These are phyloP conservation scores for Carallia pectinifolia DNA, from an alignment of 345 rosid species.

Conservation along the genomic window DNA sequence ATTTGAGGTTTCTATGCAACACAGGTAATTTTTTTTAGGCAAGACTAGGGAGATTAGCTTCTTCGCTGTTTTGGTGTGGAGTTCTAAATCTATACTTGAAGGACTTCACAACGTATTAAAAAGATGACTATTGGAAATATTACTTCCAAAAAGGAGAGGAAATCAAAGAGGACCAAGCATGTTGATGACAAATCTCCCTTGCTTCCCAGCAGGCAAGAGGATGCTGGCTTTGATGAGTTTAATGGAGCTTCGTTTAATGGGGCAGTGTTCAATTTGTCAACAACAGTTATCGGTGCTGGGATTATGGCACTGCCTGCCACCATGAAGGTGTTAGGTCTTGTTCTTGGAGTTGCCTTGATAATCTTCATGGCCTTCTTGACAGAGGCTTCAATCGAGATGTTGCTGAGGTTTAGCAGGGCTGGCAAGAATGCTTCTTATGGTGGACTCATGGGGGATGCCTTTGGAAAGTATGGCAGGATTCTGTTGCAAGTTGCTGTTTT, in stretches of 20 bases:
- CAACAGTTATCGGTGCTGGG: conserved; percentile 84
- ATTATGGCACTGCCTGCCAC: conserved; percentile 95
- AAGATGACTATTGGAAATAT: conserved; percentile 53
- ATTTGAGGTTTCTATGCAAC: background rate
- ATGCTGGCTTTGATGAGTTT: conserved; percentile 45
- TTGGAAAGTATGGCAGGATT: conserved; percentile 59
- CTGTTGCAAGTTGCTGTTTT: conserved; percentile 57
- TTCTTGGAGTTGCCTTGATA: conserved; percentile 58
- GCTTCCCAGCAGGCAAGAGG: conserved; percentile 41
- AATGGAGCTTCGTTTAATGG: conserved; percentile 80
- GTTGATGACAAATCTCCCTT: conserved; percentile 51
- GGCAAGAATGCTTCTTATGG: conserved; percentile 60
- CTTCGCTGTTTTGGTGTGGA: conserved; percentile 7
- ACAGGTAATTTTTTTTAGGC: background rate
- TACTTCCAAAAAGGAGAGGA: conserved; percentile 46
- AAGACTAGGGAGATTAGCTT: background rate
- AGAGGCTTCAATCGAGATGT: conserved; percentile 57
- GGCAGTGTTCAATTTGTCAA: conserved; percentile 78
- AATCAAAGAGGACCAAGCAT: conserved; percentile 39
- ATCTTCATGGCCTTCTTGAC: conserved; percentile 70
- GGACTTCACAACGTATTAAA: conserved; percentile 1
- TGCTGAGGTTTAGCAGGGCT: conserved; percentile 65
- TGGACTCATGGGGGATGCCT: conserved; percentile 73
- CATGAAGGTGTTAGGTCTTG: conserved; percentile 75
- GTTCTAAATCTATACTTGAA: conserved; percentile 12